Evolutionary conservation across 2,329 filamentous ascomycete genomes (phyloP).

Genomic region (Colletotrichum chlorophyti): DNA sequence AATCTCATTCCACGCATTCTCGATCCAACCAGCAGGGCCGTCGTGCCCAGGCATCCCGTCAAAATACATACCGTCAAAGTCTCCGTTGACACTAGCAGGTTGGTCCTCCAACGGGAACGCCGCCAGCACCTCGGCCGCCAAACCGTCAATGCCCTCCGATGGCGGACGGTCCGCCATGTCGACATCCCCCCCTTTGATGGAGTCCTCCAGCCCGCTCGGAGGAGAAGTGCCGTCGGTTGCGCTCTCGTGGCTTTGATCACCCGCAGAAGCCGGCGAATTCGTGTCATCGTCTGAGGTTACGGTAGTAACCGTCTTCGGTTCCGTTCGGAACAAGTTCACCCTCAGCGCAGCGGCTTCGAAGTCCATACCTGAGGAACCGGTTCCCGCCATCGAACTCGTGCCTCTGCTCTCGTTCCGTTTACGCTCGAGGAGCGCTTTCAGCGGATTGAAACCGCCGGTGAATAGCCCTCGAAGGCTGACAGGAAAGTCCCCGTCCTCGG

Average conservation of each 20-base stretch:
- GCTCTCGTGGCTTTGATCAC: slow-evolving; percentile 12
- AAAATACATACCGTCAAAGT: slow-evolving; percentile 36
- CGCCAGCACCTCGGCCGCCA: slow-evolving; percentile 40
- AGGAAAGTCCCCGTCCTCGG: slow-evolving; percentile 48
- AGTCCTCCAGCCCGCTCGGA: neutral
- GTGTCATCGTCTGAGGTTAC: slow-evolving; percentile 32
- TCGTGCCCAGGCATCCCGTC: slow-evolving; percentile 38
- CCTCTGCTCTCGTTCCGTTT: slow-evolving; percentile 28
- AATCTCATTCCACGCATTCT: slow-evolving; percentile 42
- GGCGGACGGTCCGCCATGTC: slow-evolving; percentile 29
- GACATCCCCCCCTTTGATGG: slow-evolving; percentile 13
- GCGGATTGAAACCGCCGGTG: slow-evolving; percentile 43
- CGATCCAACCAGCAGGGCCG: slow-evolving; percentile 44
- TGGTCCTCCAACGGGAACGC: slow-evolving; percentile 39
- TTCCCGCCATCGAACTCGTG: neutral
- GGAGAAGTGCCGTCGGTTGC: slow-evolving; percentile 20
- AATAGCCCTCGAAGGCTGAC: slow-evolving; percentile 46
- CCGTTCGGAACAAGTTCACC: slow-evolving; percentile 21
- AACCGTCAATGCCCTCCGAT: slow-evolving; percentile 38
- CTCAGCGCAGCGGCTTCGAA: slow-evolving; percentile 16
- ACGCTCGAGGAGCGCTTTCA: slow-evolving; percentile 39
- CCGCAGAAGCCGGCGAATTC: slow-evolving; percentile 21
- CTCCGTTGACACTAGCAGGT: slow-evolving; percentile 31
- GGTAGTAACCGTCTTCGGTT: slow-evolving; percentile 15
- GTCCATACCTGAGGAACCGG: slow-evolving; percentile 5